Evolutionary conservation across 306 rosid genomes (phyloP), one percentile per base, ranked within the genome.

Genomic region (Casuarina equisetifolia): DNA sequence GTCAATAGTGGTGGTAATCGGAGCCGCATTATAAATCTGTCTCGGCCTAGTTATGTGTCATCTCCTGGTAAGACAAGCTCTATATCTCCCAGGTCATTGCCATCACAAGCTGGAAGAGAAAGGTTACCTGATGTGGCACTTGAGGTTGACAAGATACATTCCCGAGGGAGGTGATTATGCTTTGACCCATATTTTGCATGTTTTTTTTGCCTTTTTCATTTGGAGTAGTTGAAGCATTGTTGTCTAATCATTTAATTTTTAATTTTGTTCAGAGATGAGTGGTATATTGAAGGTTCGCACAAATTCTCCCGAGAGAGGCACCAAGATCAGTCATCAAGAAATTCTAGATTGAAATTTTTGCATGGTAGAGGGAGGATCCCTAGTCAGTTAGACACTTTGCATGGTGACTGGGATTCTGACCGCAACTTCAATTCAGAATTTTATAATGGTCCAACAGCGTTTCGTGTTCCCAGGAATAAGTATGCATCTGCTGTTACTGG

Each of bases 161-260:
- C 80, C 74, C 76, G 88, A 81, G 97, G 92, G 92, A 92, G 98
- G 98, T 94, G 91, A 87, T 85, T 72, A 51, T 40, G 69, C 71
- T 46, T 12, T 73, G 42, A 51, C 43, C 38, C 49, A 36, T 72
- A 6, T 48, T 44, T 11, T 43, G 25, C 43, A 58, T 50, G 11
- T 7, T 25, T 38, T 52, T 3, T 3, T 1, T 1, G 16, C 9
- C 39, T 49, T 36, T 44, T 69, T 53, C 61, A 49, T 80, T 4
- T 54, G 35, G 4, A 44, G 36, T 42, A 45, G 44, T 53, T 50
- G 70, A 51, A 73, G 45, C 54, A 32, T 63, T 73, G 51, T 79
- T 61, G 66, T 53, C 55, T 76, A 46, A 82, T 54, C 57, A 16
- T 53, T 17, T 74, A 11, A 52, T 19, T 59, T 80, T 12, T 9